Conservation (phyloP, 257 asterid genomes). For the Primulina huaijiensis region DNA sequence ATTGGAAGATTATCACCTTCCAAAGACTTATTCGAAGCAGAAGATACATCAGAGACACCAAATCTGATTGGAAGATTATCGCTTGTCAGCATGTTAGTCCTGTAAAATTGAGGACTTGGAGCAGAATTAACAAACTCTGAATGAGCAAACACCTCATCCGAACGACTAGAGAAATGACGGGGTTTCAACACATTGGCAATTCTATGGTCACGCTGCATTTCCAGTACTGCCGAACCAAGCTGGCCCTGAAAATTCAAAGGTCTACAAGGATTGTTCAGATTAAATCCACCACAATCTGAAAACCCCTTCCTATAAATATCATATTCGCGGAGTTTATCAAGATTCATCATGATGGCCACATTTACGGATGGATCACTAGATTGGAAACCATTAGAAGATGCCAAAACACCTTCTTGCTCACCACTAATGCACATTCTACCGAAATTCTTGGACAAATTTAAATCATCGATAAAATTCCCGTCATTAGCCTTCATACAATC, state of each 20-base stretch:
- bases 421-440: slow-evolving; percentile 48
- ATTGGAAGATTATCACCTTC: slow-evolving; percentile 25
- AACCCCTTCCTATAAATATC: slow-evolving; percentile 30
- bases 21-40: slow-evolving; percentile 29
- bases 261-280: slow-evolving; percentile 29
- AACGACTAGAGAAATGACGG: slow-evolving; percentile 22
- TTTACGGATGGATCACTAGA: slow-evolving; percentile 31
- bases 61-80: slow-evolving; percentile 35
- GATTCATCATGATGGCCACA: slow-evolving; percentile 29
- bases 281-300: slow-evolving; percentile 36
- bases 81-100: slow-evolving; percentile 28
- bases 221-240: slow-evolving; percentile 30
- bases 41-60: slow-evolving; percentile 28
- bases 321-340: slow-evolving; percentile 28
- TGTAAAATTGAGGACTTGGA: slow-evolving; percentile 31
- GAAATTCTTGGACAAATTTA: slow-evolving; percentile 41
- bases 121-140: slow-evolving; percentile 31
- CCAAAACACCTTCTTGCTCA: slow-evolving; percentile 34
- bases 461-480: slow-evolving; percentile 34
- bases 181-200: slow-evolving; percentile 31
- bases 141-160: slow-evolving; percentile 31
- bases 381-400: slow-evolving; percentile 29
- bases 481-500: slow-evolving; percentile 33
- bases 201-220: slow-evolving; percentile 33
- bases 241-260: slow-evolving; percentile 35